Evolutionary conservation across 202 grass and related monocot species (phyloP).

Genomic region (Eragrostis tef): DNA sequence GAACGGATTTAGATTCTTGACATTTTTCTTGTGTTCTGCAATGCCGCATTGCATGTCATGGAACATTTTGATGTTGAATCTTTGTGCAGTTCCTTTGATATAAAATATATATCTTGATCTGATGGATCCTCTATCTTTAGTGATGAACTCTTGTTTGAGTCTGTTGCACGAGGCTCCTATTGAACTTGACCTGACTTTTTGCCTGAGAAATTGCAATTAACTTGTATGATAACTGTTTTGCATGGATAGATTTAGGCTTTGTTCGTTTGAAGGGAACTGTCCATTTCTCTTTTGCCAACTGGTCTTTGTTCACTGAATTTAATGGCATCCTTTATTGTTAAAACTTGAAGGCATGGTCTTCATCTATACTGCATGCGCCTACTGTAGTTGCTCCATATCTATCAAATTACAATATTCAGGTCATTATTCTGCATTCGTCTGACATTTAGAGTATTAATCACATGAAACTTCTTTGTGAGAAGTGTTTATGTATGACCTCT

Average conservation of each 20-base stretch:
- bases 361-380: neutral
- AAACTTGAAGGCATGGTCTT: neutral
- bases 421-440: neutral
- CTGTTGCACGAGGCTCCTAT: no score
- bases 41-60: no score
- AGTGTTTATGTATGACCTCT: neutral
- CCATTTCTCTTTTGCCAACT: no score
- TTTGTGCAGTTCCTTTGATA: neutral
- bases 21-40: neutral
- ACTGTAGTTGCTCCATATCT: neutral
- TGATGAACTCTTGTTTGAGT: neutral
- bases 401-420: neutral
- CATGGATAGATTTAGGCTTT: neutral
- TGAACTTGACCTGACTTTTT: neutral
- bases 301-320: neutral
- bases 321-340: neutral
- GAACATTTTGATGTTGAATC: neutral
- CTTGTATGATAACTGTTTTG: neutral
- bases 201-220: neutral
- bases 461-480: neutral
- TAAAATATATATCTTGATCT: neutral
- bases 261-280: no score
- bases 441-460: neutral
- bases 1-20: neutral
- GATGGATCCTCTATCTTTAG: neutral